Evolutionary conservation across 176 grass and related monocot genomes (phyloP), one percentile per base, ranked within the genome.

Genomic region (Dactylis glomerata): DNA sequence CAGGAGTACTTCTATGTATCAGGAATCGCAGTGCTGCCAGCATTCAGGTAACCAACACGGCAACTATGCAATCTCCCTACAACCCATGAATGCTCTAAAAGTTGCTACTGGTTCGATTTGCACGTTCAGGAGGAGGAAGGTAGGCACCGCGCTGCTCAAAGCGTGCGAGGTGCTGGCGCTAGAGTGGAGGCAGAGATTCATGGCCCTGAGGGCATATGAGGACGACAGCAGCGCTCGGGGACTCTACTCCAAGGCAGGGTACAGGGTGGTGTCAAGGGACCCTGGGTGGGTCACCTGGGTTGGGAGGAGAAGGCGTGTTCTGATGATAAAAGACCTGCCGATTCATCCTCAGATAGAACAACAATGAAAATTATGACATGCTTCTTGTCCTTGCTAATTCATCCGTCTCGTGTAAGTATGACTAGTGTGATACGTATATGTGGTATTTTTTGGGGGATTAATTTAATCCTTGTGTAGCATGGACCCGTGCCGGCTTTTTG

Each of bases 1-100:
- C 62, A 91, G 4, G 92, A 95, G 34, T 98, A 95, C 76, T 50
- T 98, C 49, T 98, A 93, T 8, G 77, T 98, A 61, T 98, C 95
- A 69, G 95, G 95, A 83, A 98, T 95, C 15, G 92, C 95, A 14
- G 96, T 95, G 17, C 78, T 98, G 42, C 86, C 80, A 34, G 87
- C 87, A 36, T 92, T 90, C 76, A 98, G 96, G 96, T 93, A 69
- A 59, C 8, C 17, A 81, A n/a, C 2, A 26, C 22, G 1, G 6
- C 16, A 52, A 31, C 3, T 3, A 56, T 7, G 49, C 5, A 36
- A 17, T 28, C 19, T 13, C 23, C 13, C 46, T 45, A 3, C 42
- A 61, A 27, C 44, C 28, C n/a, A 32, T 15, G 14, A 51, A 32
- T 15, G 68, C 7, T 7, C 37, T 80, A 4, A 4, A 32, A 77